These are phyloP conservation scores for Solanum pinnatisectum DNA, from an alignment of 257 asterid species.

Conservation along the genomic window DNA sequence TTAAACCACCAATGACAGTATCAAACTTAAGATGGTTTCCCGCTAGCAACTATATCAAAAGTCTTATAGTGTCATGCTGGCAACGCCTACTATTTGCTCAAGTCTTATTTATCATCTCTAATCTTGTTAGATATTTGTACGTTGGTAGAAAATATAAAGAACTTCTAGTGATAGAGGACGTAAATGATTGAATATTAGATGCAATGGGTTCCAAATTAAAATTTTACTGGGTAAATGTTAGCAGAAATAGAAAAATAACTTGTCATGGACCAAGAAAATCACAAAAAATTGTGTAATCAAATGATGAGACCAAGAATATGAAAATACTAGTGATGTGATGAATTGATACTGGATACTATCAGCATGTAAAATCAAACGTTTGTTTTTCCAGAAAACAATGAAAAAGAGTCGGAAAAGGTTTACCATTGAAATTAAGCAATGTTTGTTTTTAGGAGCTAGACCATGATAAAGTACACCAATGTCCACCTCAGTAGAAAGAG, in stretches of 20 bases:
- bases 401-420: constrained; percentile 7
- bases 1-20: not conserved
- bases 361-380: not conserved
- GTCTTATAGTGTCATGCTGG: not conserved
- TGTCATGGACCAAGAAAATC: not conserved
- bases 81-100: not conserved
- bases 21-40: not conserved
- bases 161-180: not conserved
- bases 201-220: not conserved
- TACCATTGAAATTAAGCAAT: constrained; percentile 87
- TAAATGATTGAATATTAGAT: not conserved
- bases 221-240: not conserved
- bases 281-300: not conserved
- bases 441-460: constrained; percentile 74
- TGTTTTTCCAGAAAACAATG: not conserved
- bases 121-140: not conserved
- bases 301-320: not conserved
- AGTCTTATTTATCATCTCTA: not conserved
- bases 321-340: not conserved
- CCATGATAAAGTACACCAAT: constrained; percentile 77
- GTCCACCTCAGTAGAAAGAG: constrained; percentile 82
- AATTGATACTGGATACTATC: not conserved
- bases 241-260: not conserved
- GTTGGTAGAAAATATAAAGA: not conserved
- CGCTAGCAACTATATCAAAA: not conserved